These are phyloP conservation scores for Ceratobasidium sp. DNA, from an alignment of 1,284 basidiomycete genomes.

Conservation along the genomic window DNA sequence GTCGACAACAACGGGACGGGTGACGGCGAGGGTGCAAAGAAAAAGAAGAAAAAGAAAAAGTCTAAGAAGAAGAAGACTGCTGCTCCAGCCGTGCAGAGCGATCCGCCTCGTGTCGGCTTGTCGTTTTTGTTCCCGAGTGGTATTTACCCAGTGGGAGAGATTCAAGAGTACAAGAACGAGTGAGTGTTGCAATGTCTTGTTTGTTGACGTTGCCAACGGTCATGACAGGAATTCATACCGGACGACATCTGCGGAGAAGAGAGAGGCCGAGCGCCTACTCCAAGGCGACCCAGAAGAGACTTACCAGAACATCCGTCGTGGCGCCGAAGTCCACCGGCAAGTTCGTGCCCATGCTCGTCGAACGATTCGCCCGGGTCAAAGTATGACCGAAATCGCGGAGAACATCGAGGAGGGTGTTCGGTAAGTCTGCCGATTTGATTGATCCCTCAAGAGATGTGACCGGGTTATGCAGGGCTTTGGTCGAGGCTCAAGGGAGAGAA, in stretches of 20 bases:
- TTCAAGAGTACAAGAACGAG: conserved; percentile 93
- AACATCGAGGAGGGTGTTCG: conserved; percentile 93
- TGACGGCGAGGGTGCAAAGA: conserved; percentile 60
- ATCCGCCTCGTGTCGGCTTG: conserved; percentile 92
- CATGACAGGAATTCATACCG: conserved; percentile 83
- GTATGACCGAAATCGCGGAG: conserved; percentile 94
- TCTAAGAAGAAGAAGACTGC: conserved; percentile 79
- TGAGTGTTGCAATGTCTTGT: conserved; percentile 47
- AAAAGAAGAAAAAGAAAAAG: conserved; percentile 97
- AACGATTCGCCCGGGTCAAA: conserved; percentile 92
- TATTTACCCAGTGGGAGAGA: conserved; percentile 88
- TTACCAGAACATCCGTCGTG: conserved; percentile 91
- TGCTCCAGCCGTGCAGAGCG: conserved; percentile 74
- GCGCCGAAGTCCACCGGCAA: conserved; percentile 96
- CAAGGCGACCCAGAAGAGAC: conserved; percentile 84
- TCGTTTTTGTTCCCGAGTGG: conserved; percentile 91
- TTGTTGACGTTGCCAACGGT: conserved; percentile 4
- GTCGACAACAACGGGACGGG: conserved; percentile 52
- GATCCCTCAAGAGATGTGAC: not conserved
- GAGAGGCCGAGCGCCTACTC: conserved; percentile 81
- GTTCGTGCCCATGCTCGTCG: conserved; percentile 86
- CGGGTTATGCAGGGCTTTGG: conserved; percentile 66
- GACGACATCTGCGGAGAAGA: conserved; percentile 91
- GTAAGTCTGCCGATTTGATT: not conserved
- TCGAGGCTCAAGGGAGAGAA: conserved; percentile 76